A percentile compares a stretch with the other conserved stretches of the same genome.
These are phyloP conservation scores for Scalesia atractyloides DNA, from an alignment of 129 eudicot species.

Conservation along the genomic window DNA sequence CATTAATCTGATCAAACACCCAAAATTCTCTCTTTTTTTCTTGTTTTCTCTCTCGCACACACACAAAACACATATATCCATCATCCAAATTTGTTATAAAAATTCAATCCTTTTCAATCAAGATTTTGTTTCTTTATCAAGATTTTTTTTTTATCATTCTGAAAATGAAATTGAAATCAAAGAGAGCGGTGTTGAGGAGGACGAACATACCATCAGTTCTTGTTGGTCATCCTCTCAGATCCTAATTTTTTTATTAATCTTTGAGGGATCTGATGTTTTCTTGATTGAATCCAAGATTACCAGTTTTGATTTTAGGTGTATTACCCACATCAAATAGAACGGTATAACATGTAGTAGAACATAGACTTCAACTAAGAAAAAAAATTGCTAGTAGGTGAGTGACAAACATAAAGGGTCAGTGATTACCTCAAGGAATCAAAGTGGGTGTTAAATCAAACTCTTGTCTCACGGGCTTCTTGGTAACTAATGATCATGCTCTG, in stretches of 20 bases:
- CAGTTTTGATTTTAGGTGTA: not conserved
- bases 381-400: no score
- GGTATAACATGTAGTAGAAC: no score
- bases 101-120: conserved; percentile 35
- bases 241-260: conserved; percentile 25
- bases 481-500: no score
- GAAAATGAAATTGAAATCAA: not conserved
- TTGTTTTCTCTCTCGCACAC: not conserved
- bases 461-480: no score
- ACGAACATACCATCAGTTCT: conserved; percentile 65
- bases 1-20: conserved; percentile 51
- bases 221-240: conserved; percentile 51
- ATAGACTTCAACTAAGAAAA: no score
- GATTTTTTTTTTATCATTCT: conserved; percentile 8
- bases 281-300: conserved; percentile 43
- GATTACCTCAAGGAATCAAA: no score
- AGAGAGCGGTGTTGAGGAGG: conserved; percentile 43
- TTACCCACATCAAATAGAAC: no score
- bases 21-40: conserved; percentile 21
- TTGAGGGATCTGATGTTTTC: conserved; percentile 42
- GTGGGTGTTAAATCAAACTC: no score
- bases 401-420: no score
- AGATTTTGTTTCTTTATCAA: conserved; percentile 30
- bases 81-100: conserved; percentile 18
- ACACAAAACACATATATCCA: conserved; percentile 36